phyloP scores from a whole-genome alignment of 306 rosid genomes.

The Prunus dulcis region DNA sequence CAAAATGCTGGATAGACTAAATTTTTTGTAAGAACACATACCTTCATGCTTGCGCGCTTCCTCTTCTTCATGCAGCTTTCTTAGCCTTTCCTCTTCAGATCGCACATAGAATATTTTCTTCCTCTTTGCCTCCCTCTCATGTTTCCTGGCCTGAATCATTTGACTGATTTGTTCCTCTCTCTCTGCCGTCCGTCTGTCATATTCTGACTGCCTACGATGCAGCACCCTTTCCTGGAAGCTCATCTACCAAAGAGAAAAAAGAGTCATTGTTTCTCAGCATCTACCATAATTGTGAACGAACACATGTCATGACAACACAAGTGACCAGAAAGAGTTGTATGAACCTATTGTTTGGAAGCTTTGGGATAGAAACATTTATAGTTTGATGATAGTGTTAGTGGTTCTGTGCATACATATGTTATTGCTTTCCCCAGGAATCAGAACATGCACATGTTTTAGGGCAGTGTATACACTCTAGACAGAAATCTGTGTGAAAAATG shows the following conservation, averaged over 20 bases:
- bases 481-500: not conserved
- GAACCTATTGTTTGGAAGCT: not conserved
- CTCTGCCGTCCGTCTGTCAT: slow-evolving; percentile 58
- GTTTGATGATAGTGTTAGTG: not conserved
- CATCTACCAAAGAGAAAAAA: slow-evolving; percentile 35
- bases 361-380: too few species aligned
- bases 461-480: not conserved
- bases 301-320: not conserved
- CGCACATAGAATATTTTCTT: slow-evolving; percentile 71
- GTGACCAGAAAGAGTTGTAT: not conserved
- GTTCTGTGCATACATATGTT: not conserved
- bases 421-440: not conserved
- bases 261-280: not conserved
- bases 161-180: slow-evolving; percentile 64
- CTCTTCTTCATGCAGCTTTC: slow-evolving; percentile 70
- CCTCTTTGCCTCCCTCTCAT: slow-evolving; percentile 66
- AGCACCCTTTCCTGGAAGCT: slow-evolving; percentile 63
- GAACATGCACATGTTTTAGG: not conserved
- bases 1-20: not conserved
- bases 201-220: slow-evolving; percentile 63
- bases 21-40: slow-evolving; percentile 7
- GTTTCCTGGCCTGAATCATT: slow-evolving; percentile 59
- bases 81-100: slow-evolving; percentile 73
- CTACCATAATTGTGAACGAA: not conserved
- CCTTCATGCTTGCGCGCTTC: slow-evolving; percentile 85